phyloP scores from a whole-genome alignment of 805 yeast species.

The Yarrowia porcina region DNA sequence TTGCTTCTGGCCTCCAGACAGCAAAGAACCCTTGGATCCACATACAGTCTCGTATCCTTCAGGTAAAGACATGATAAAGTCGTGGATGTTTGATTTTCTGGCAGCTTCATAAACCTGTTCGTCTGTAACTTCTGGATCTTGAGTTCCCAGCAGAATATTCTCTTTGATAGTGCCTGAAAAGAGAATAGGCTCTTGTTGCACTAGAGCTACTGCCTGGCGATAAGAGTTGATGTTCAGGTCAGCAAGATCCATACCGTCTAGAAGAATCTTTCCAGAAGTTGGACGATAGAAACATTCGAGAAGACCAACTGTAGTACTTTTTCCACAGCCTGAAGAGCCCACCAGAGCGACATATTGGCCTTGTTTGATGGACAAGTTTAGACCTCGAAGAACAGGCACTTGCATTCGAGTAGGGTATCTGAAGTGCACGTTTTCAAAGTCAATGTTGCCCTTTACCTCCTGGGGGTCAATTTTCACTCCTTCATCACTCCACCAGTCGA shows the following conservation, averaged over 20 bases:
- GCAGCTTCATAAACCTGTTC: constrained; percentile 48
- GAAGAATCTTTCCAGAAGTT: constrained; percentile 46
- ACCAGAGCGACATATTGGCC: constrained; percentile 62
- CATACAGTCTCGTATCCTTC: constrained; percentile 58
- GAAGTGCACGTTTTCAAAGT: constrained; percentile 57
- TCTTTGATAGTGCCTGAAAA: constrained; percentile 55
- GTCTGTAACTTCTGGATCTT: constrained; percentile 39
- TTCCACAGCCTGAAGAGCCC: constrained; percentile 63
- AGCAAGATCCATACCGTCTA: constrained; percentile 52
- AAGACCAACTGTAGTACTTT: constrained; percentile 53
- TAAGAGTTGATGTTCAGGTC: constrained; percentile 50
- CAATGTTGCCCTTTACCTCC: constrained; percentile 50
- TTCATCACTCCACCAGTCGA: constrained; percentile 36
- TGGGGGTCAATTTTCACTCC: constrained; percentile 37
- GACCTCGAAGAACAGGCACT: constrained; percentile 49
- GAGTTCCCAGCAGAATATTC: constrained; percentile 52
- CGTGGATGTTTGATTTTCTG: constrained; percentile 55
- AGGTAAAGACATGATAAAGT: constrained; percentile 53
- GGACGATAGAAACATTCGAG: constrained; percentile 53
- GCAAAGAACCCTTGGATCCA: constrained; percentile 54
- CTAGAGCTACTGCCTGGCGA: constrained; percentile 53
- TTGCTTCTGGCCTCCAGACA: constrained; percentile 77
- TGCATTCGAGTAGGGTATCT: constrained; percentile 60
- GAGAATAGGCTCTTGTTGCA: constrained; percentile 60
- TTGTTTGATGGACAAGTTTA: constrained; percentile 48